Conservation (phyloP, 2,329 filamentous ascomycete species). For the Tolypocladium nubicola region DNA sequence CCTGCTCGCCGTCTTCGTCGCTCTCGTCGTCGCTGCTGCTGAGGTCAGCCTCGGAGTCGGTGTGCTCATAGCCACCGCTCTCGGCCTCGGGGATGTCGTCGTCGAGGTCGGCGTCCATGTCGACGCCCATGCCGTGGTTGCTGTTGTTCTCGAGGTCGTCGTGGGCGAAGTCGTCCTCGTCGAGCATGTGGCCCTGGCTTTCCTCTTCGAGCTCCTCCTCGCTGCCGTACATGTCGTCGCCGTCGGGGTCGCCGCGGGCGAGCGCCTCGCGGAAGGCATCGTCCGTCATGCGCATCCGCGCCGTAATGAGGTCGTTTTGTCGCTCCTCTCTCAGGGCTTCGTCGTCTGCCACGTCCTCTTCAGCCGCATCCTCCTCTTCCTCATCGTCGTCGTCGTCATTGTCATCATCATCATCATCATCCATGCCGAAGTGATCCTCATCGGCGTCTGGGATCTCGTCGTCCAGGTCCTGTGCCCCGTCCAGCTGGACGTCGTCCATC, state of each 20-base stretch:
- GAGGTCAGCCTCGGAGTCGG: conserved; percentile 60
- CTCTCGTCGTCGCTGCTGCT: conserved; percentile 35
- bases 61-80: conserved; percentile 62
- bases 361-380: conserved; percentile 29
- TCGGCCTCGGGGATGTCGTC: conserved; percentile 59
- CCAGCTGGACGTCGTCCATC: conserved; percentile 46
- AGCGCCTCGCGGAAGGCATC: conserved; percentile 52
- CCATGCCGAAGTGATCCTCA: conserved; percentile 40
- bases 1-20: conserved; percentile 11
- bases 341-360: conserved; percentile 30
- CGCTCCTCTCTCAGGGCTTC: conserved; percentile 30
- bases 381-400: conserved; percentile 26
- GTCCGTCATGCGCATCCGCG: conserved; percentile 44
- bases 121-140: conserved; percentile 19
- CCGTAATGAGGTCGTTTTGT: conserved; percentile 36
- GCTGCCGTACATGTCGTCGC: conserved; percentile 39
- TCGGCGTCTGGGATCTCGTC: conserved; percentile 62
- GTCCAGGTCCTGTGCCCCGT: conserved; percentile 52
- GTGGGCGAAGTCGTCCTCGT: conserved; percentile 48
- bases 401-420: conserved; percentile 30
- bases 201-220: conserved; percentile 46
- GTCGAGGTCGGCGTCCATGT: conserved; percentile 61
- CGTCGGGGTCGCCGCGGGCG: conserved; percentile 37
- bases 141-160: conserved; percentile 18
- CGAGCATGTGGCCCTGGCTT: conserved; percentile 46